Conservation (phyloP, 1,139 yeast genomes). For the Kodamaea ohmeri region DNA sequence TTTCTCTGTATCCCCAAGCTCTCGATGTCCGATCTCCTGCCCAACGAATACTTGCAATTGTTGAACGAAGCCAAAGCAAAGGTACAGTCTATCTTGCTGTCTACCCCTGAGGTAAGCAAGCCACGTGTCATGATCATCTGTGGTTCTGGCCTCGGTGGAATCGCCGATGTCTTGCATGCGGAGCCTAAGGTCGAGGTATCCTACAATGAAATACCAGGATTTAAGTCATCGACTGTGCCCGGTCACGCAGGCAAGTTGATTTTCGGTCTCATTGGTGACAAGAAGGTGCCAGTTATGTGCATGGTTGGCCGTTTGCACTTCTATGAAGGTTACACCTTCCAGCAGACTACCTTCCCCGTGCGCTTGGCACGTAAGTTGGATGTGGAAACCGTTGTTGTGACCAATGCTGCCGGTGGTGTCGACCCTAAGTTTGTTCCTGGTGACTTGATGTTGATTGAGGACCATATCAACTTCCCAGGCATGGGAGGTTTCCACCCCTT, state of each 20-base stretch:
- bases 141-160: conserved; percentile 93
- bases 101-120: conserved; percentile 21
- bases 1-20: too few relatives aligned
- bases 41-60: conserved; percentile 20
- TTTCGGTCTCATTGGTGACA: conserved; percentile 71
- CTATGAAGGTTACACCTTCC: conserved; percentile 84
- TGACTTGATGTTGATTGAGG: conserved; percentile 85
- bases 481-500: conserved; percentile 85
- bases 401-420: conserved; percentile 95
- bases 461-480: conserved; percentile 90
- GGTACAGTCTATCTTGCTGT: conserved; percentile 16
- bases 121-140: conserved; percentile 81
- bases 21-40: conserved; percentile 14
- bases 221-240: conserved; percentile 74
- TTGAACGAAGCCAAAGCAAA: conserved; percentile 22
- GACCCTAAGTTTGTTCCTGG: conserved; percentile 69
- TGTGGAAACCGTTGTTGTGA: conserved; percentile 62
- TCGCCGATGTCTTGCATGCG: conserved; percentile 52
- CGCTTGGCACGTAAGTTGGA: conserved; percentile 69
- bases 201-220: conserved; percentile 76
- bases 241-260: conserved; percentile 88
- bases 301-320: conserved; percentile 93
- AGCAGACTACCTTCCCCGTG: conserved; percentile 82
- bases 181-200: conserved; percentile 50
- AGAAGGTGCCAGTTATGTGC: conserved; percentile 77